A percentile compares a stretch with the other conserved stretches of the same genome.
Evolutionary conservation across 805 yeast species (phyloP).

Genomic region (Barnettozyma botsteinii): DNA sequence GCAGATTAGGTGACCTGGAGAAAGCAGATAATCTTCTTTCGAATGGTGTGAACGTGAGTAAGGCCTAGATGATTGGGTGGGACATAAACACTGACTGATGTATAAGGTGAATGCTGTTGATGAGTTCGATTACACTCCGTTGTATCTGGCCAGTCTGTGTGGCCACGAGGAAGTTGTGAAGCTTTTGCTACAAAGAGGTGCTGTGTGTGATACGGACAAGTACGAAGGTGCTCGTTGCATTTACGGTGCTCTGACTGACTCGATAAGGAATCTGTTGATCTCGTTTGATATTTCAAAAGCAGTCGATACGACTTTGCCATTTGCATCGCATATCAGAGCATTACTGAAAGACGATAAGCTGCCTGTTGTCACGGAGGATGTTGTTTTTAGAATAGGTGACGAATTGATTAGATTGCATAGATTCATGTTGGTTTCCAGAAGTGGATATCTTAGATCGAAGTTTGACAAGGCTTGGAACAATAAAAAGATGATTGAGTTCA

Average conservation of each 20-base stretch:
- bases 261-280: slow-evolving; percentile 51
- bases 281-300: slow-evolving; percentile 63
- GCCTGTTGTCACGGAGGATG: slow-evolving; percentile 17
- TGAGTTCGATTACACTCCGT: slow-evolving; percentile 70
- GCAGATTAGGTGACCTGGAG: slow-evolving; percentile 64
- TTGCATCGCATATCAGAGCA: slow-evolving; percentile 61
- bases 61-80: too few species aligned
- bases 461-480: slow-evolving; percentile 24
- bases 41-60: slow-evolving; percentile 42
- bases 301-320: slow-evolving; percentile 63
- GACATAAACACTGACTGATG: too few species aligned
- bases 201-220: slow-evolving; percentile 76
- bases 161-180: slow-evolving; percentile 67
- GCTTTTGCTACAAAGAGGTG: slow-evolving; percentile 57
- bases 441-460: slow-evolving; percentile 26
- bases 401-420: slow-evolving; percentile 30
- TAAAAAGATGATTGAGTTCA: slow-evolving; percentile 16
- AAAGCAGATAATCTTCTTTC: slow-evolving; percentile 52
- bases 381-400: slow-evolving; percentile 18
- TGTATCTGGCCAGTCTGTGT: slow-evolving; percentile 67
- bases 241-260: slow-evolving; percentile 71
- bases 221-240: slow-evolving; percentile 74
- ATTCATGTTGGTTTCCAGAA: slow-evolving; percentile 37
- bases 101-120: slow-evolving; percentile 40
- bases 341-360: slow-evolving; percentile 24